Base-by-base conservation (phyloP, 2,329 filamentous ascomycete genomes). In the Teratosphaeria pseudoeucalypti region DNA sequence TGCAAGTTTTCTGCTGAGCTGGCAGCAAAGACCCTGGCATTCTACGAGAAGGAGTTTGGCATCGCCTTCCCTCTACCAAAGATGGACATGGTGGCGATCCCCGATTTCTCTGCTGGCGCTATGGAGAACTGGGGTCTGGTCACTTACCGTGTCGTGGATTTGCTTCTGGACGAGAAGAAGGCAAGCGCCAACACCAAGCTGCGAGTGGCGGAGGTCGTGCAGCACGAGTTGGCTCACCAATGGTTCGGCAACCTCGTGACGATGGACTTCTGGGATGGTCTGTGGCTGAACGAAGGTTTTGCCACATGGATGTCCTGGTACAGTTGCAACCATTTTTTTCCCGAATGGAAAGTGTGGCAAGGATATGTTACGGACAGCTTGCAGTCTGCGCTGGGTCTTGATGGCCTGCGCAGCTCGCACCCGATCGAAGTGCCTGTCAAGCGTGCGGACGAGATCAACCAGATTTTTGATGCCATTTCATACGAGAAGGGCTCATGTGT, bases 121-220 rank as follows among this genome's bases (percentile, higher is more conserved):
- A 96, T 97, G 92, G 92, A 97, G 81, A 97, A 97, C 75, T 97
- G 92, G 92, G 92, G 92, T 71, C 79, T 97, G 57, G 85, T 97
- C 66, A 97, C 92, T 6, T 97, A 96, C 78, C 88, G 92, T 65
- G 89, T 95, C 26, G 92, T 96, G 37, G 90, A 95, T 71, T 76
- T 97, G 54, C 82, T 97, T 61, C 84, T 95, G 63, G 92, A 97
- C 68, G 90, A 96, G 76, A 94, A 95, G 81, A 88, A 84, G 2
- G 94, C 89, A 69, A 89, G 91, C 70, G 92, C 92, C 23, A 87
- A 88, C 43, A 90, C 87, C 62, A 96, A 95, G 78, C 89, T 96
- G 78, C 86, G 92, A 47, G 89, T 97, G 58, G 92, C 92, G 57
- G 92, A 96, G 74, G 90, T 94, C 49, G 92, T 97, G 32, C 92